Conservation (phyloP, 2,329 filamentous ascomycete genomes). For the Xylogone sp. region DNA sequence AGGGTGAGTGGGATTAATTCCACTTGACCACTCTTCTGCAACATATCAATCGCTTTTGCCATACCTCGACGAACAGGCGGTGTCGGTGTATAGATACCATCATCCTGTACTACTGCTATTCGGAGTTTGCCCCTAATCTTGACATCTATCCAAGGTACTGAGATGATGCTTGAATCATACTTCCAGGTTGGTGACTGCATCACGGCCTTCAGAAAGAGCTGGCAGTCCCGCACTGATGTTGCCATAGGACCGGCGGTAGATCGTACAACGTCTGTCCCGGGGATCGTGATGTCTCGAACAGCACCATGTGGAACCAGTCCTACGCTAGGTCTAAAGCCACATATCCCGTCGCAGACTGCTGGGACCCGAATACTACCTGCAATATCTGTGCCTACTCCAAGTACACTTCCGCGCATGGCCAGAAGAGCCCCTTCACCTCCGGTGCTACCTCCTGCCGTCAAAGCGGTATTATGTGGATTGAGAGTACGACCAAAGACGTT, state of each 20-base stretch:
- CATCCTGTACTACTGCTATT: constrained; percentile 34
- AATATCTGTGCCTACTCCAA: constrained; percentile 60
- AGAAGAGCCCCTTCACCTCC: constrained; percentile 61
- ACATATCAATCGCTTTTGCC: constrained; percentile 31
- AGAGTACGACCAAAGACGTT: constrained; percentile 56
- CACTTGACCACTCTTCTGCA: constrained; percentile 37
- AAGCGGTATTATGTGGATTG: constrained; percentile 52
- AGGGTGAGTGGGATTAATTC: constrained; percentile 54
- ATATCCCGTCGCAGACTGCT: constrained; percentile 43
- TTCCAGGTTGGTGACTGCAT: constrained; percentile 45
- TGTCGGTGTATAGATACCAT: constrained; percentile 43
- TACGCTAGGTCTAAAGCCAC: constrained; percentile 41
- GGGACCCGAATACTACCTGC: constrained; percentile 35
- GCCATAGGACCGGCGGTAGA: constrained; percentile 43
- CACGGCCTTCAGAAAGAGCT: constrained; percentile 41
- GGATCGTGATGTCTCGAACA: constrained; percentile 47
- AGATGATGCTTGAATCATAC: constrained; percentile 28
- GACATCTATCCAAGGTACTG: constrained; percentile 9
- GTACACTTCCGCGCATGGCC: constrained; percentile 43
- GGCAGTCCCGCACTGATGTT: constrained; percentile 43
- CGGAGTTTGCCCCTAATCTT: constrained; percentile 8
- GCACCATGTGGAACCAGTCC: constrained; percentile 37
- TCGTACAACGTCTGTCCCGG: constrained; percentile 44
- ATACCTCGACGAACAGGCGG: constrained; percentile 45
- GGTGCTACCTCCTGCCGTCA: constrained; percentile 57